A percentile compares a stretch with the other conserved stretches of the same genome.
Evolutionary conservation across 2,329 filamentous ascomycete species (phyloP).

Genomic region (Scedosporium minutisporum): DNA sequence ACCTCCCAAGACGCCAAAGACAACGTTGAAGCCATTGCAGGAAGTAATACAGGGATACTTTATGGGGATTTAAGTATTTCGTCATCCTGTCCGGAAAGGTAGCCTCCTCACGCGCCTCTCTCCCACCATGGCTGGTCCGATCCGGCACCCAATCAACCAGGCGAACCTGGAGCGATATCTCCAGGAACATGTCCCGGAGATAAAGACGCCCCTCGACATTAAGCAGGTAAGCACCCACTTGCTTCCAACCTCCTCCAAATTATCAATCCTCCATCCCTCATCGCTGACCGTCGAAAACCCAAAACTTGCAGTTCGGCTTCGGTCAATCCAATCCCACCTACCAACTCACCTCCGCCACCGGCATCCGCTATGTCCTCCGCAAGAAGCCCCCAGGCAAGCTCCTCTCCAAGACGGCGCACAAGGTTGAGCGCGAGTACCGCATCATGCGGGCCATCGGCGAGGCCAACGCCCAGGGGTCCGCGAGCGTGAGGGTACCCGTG

Average conservation of each 20-base stretch:
- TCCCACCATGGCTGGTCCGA: constrained; percentile 63
- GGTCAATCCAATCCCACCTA: constrained; percentile 98
- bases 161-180: constrained; percentile 72
- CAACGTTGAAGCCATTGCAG: no score
- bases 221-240: constrained; percentile 58
- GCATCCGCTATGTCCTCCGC: constrained; percentile 73
- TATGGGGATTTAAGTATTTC: not conserved
- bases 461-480: constrained; percentile 40
- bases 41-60: no score
- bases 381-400: constrained; percentile 97
- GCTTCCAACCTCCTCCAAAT: not conserved
- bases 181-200: constrained; percentile 65
- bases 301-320: constrained; percentile 67
- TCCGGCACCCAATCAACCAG: constrained; percentile 86
- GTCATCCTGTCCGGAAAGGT: not conserved
- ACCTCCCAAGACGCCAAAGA: no score
- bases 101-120: not conserved
- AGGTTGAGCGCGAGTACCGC: constrained; percentile 90
- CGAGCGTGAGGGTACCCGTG: constrained; percentile 56
- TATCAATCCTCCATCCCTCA: not conserved
- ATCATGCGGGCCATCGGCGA: constrained; percentile 73
- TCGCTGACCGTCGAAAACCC: not conserved
- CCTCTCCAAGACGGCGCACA: constrained; percentile 86
- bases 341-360: constrained; percentile 66
- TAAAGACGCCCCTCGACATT: constrained; percentile 72